phyloP scores from a whole-genome alignment of 306 rosid genomes.

The Malus domestica region DNA sequence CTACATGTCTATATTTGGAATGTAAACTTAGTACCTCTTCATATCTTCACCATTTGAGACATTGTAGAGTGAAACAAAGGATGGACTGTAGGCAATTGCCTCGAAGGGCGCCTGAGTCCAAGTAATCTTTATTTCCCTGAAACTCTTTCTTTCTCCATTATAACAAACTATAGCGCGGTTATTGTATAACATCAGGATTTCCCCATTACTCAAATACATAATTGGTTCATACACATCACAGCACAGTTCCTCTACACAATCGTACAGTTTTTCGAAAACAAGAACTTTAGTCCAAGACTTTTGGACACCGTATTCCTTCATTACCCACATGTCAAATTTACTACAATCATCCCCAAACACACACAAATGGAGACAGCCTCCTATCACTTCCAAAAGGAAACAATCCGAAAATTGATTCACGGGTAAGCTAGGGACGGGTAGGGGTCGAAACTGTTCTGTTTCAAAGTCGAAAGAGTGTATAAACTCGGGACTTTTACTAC shows the following conservation, averaged over 20 bases:
- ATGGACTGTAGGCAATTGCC: neutral
- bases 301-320: slow-evolving; percentile 6
- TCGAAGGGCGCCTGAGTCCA: neutral
- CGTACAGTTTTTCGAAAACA: neutral
- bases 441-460: neutral
- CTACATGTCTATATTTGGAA: neutral
- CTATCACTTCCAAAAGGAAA: neutral
- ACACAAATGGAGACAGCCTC: slow-evolving; percentile 4
- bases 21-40: neutral
- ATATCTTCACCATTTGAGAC: slow-evolving; percentile 3
- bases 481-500: neutral
- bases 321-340: slow-evolving; percentile 5
- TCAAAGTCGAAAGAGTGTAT: neutral
- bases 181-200: neutral
- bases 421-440: neutral
- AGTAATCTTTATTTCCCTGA: neutral
- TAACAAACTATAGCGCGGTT: neutral
- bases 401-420: neutral
- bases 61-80: slow-evolving; percentile 7
- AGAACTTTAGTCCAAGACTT: slow-evolving; percentile 10
- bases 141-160: neutral
- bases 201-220: slow-evolving; percentile 3
- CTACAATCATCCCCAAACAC: neutral
- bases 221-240: slow-evolving; percentile 1
- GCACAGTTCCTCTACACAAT: neutral